Evolutionary conservation across 139 green algal genomes (phyloP).

Genomic region (Tetradesmus lagerheimii): DNA sequence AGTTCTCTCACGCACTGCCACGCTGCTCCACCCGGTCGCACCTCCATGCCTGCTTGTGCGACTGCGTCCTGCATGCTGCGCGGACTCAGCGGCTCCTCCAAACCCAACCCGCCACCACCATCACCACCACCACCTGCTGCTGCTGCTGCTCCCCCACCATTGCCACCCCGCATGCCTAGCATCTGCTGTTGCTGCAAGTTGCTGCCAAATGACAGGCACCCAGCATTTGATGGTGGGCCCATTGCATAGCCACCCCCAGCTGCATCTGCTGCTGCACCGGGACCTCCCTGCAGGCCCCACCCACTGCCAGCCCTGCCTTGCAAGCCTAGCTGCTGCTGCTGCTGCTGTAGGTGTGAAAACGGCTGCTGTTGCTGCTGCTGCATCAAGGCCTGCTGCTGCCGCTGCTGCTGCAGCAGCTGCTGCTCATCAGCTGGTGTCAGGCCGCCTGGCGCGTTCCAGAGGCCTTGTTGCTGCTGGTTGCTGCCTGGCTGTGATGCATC

Average conservation of each 20-base stretch:
- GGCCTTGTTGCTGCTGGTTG: neutral
- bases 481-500: neutral
- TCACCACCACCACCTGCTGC: neutral
- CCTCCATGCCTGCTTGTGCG: slow-evolving; percentile 10
- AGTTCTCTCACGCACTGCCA: no score
- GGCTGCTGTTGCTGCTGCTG: slow-evolving; percentile 3
- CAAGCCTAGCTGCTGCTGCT: neutral
- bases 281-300: neutral
- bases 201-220: neutral
- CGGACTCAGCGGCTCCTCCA: slow-evolving; percentile 3
- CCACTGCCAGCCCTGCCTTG: neutral
- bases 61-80: slow-evolving; percentile 26
- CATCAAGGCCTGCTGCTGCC: neutral
- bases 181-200: neutral
- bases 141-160: neutral
- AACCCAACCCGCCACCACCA: neutral
- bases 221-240: neutral
- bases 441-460: neutral
- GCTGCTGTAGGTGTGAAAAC: slow-evolving; percentile 4
- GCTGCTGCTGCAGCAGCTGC: neutral
- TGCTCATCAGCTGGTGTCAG: neutral
- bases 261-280: neutral
- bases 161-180: neutral
- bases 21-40: neutral
- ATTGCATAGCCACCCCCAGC: neutral